Percentiles rank a stretch among this genome's conserved stretches.
Evolutionary conservation across 139 green algal species (phyloP).

Genomic region (Picochlorum costavermella): DNA sequence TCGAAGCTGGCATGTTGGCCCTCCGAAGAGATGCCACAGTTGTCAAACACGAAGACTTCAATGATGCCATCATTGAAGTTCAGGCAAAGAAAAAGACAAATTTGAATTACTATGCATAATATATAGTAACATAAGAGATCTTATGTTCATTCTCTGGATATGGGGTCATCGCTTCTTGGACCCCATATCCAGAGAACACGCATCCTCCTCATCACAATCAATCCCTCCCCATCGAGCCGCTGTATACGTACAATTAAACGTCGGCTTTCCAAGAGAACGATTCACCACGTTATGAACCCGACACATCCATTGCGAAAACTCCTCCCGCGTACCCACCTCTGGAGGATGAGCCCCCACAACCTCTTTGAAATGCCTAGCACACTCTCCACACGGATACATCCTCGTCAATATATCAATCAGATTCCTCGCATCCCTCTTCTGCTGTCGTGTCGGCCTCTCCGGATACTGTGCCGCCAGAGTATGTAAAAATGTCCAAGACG

Average conservation of each 20-base stretch:
- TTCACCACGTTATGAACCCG: slow-evolving; percentile 80
- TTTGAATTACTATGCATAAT: slow-evolving; percentile 85
- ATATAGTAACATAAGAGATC: not conserved
- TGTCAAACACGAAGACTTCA: slow-evolving; percentile 97
- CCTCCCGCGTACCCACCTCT: slow-evolving; percentile 14
- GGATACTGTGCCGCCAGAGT: slow-evolving; percentile 86
- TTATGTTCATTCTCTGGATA: too few relatives aligned
- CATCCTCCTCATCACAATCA: slow-evolving; percentile 40
- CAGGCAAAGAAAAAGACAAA: slow-evolving; percentile 99
- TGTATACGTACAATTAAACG: slow-evolving; percentile 76
- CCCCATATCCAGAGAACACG: slow-evolving; percentile 10
- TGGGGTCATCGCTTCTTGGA: not conserved
- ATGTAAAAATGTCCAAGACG: slow-evolving; percentile 91
- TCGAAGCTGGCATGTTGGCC: slow-evolving; percentile 98
- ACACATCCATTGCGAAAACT: slow-evolving; percentile 78
- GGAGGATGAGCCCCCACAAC: slow-evolving; percentile 45
- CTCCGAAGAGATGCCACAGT: slow-evolving; percentile 85
- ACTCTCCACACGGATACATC: slow-evolving; percentile 91
- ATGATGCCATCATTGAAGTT: slow-evolving; percentile 94
- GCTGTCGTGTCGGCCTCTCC: slow-evolving; percentile 64
- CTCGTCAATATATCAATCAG: slow-evolving; percentile 64
- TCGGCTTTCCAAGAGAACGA: slow-evolving; percentile 61
- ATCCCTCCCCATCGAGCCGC: slow-evolving; percentile 57
- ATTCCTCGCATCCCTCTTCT: slow-evolving; percentile 55
- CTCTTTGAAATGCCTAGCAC: slow-evolving; percentile 76